phyloP scores from a whole-genome alignment of 73 alveolate species.

The Blepharisma stoltei region DNA sequence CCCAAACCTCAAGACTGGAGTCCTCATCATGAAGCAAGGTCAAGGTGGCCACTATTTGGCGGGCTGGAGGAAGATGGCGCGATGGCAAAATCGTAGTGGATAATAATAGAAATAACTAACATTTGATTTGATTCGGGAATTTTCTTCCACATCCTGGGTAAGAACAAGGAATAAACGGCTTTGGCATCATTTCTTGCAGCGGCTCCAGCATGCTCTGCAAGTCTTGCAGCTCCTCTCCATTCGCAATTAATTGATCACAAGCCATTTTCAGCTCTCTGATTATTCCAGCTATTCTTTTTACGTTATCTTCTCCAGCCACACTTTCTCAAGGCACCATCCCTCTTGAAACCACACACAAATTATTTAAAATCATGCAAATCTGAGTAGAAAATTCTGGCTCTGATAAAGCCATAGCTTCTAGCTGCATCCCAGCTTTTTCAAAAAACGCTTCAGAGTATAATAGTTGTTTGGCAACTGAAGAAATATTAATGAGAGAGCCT shows the following conservation, averaged over 20 bases:
- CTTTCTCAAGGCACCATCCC: slow-evolving; percentile 26
- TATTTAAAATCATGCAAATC: background rate
- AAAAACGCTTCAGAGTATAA: background rate
- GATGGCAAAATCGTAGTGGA: too few relatives aligned
- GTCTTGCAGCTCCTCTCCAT: background rate
- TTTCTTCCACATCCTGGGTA: slow-evolving; percentile 23
- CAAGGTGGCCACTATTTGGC: too few relatives aligned
- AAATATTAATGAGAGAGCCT: slow-evolving; percentile 6
- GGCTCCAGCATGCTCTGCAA: background rate
- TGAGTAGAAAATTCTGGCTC: slow-evolving; percentile 16
- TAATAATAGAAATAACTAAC: too few relatives aligned
- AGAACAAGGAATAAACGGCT: slow-evolving; percentile 9
- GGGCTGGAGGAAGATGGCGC: too few relatives aligned
- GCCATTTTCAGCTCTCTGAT: background rate
- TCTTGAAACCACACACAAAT: background rate
- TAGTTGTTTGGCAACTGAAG: background rate
- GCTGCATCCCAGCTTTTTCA: too few relatives aligned
- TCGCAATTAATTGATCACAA: background rate
- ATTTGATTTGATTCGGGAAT: slow-evolving; percentile 27
- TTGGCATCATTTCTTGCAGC: slow-evolving; percentile 10
- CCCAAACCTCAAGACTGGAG: too few relatives aligned
- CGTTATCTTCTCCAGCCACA: slow-evolving; percentile 20
- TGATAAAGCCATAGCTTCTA: background rate
- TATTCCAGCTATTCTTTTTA: background rate
- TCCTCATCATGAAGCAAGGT: too few relatives aligned